Percentiles rank a stretch among this genome's conserved stretches.
Evolutionary conservation across 768 basidiomycete genomes (phyloP).

Genomic region (Kwoniella sp.): DNA sequence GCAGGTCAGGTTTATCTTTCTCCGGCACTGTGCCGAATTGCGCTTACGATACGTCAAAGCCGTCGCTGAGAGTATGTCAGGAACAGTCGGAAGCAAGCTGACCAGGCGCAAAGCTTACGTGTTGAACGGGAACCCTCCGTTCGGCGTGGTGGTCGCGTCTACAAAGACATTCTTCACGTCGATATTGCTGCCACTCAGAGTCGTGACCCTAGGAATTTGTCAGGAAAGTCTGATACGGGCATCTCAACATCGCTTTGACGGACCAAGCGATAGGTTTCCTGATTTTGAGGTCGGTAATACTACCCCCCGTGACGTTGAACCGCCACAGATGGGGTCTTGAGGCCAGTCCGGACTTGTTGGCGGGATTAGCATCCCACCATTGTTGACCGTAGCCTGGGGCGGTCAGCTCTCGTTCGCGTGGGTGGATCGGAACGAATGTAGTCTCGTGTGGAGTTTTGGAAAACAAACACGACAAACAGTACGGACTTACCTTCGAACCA

Average conservation of each 20-base stretch:
- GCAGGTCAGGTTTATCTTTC: too few species aligned
- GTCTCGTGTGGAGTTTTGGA: too few species aligned
- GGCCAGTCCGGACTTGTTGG: slow-evolving; percentile 50
- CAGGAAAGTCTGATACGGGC: not conserved
- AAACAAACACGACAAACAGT: too few species aligned
- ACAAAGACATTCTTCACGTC: slow-evolving; percentile 29
- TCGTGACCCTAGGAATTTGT: slow-evolving; percentile 32
- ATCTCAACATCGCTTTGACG: too few species aligned
- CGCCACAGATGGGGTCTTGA: slow-evolving; percentile 55
- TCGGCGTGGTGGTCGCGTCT: slow-evolving; percentile 23
- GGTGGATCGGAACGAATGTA: not conserved
- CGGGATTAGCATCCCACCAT: slow-evolving; percentile 55
- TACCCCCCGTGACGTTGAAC: slow-evolving; percentile 55
- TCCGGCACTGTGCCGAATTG: too few species aligned
- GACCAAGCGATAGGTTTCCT: slow-evolving; percentile 57
- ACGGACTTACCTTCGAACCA: slow-evolving; percentile 51
- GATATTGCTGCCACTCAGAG: slow-evolving; percentile 36
- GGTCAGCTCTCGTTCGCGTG: not conserved
- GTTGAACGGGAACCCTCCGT: slow-evolving; percentile 34
- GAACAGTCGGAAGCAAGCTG: not conserved
- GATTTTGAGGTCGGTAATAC: slow-evolving; percentile 52
- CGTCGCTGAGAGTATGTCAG: slow-evolving; percentile 15
- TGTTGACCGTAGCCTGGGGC: slow-evolving; percentile 53
- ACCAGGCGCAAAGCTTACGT: slow-evolving; percentile 8
- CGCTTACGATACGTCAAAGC: slow-evolving; percentile 30